Base-by-base conservation (phyloP, 2,329 filamentous ascomycete genomes). In the Phaeoacremonium minimum region DNA sequence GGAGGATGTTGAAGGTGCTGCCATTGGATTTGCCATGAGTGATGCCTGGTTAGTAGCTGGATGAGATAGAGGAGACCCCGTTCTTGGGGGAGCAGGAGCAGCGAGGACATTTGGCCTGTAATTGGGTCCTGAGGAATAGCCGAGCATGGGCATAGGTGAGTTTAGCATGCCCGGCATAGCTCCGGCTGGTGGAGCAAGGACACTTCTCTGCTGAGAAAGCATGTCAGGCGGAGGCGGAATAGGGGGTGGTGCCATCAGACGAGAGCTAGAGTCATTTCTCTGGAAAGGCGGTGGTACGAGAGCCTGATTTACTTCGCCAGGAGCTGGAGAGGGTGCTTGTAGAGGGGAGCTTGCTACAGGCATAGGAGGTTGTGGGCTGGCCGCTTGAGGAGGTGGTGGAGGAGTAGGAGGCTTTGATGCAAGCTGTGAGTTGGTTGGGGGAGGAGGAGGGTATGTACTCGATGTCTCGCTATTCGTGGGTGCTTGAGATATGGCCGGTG, bases 171-270 rank as follows among this genome's bases (percentile, higher is more conserved):
- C 44, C 8, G 48, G 36, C 13, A 45, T 39, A 3, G 45, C 30
- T 12, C 47, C 50, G 6, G 40, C 36, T 14, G 55, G 54, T n/a
- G 49, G 49, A 7, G 51, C 50, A 4, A 57, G 49, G 16, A 56
- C 39, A 18, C 31, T 42, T 6, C 29, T 22, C 19, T 39, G 41
- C 29, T n/a, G n/a, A n/a, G n/a, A n/a, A n/a, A n/a, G n/a, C n/a
- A n/a, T n/a, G n/a, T 41, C 48, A n/a, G 43, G 44, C 7, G 44
- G 46, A 11, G 47, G 41, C 20, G 45, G 47, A 5, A 47, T 41
- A 9, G 45, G 40, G 5, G 48, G 46, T 18, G 45, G 46, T 3
- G 45, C 46, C 39, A 50, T 48, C 11, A 38, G 31, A 12, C 36
- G 13, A 30, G 37, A 16, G 29, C 31, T 18, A 37, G 33, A 9